These are phyloP conservation scores for Shiraia bambusicola DNA, from an alignment of 2,329 filamentous ascomycete genomes.

Conservation along the genomic window DNA sequence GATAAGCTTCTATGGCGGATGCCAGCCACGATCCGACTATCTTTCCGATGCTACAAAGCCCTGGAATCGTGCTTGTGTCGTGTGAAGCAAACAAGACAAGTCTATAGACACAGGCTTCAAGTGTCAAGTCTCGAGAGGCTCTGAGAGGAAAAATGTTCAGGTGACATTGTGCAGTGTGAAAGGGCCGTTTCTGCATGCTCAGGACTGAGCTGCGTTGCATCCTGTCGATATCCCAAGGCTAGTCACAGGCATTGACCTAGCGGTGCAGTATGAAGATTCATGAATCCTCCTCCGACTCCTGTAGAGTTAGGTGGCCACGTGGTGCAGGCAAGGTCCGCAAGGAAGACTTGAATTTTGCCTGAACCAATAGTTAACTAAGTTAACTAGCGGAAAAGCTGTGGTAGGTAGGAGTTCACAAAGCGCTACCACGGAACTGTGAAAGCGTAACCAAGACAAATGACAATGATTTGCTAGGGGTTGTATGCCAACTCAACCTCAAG, in stretches of 20 bases:
- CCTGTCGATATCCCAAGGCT: background rate
- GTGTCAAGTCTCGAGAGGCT: too few species aligned
- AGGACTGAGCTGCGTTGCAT: background rate
- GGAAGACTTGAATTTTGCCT: background rate
- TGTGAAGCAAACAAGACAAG: too few species aligned
- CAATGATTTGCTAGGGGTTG: conserved; percentile 28
- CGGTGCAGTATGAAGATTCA: too few species aligned
- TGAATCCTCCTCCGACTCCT: too few species aligned
- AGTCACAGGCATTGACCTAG: background rate
- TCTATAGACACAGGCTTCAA: too few species aligned
- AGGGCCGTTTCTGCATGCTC: background rate
- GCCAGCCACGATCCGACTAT: too few species aligned
- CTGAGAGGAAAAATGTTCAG: background rate
- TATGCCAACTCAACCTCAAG: conserved; percentile 6
- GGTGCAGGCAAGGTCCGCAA: background rate
- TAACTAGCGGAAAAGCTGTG: conserved; percentile 13
- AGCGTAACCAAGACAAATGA: conserved; percentile 19
- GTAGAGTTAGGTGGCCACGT: too few species aligned
- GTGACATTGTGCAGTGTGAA: conserved; percentile 1
- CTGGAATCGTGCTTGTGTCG: too few species aligned
- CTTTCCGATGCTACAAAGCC: too few species aligned
- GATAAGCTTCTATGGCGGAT: too few species aligned
- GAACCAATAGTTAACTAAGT: conserved; percentile 1
- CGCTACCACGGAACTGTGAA: conserved; percentile 22
- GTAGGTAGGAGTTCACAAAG: conserved; percentile 15